phyloP scores from a whole-genome alignment of 2,329 filamentous ascomycete species.

The Verticillium nubilum region DNA sequence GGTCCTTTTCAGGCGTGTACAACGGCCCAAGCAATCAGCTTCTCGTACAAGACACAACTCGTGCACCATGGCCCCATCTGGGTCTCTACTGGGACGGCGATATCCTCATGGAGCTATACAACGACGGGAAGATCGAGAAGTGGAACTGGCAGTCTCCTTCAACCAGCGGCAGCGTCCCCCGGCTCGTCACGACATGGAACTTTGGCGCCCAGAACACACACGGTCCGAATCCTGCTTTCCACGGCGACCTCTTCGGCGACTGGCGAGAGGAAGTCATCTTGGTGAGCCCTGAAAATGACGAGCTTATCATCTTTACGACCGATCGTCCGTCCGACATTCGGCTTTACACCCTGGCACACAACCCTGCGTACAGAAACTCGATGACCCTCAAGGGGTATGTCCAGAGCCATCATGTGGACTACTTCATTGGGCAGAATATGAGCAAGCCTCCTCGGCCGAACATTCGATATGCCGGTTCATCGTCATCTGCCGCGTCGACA shows the following conservation, averaged over 20 bases:
- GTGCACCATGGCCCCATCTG: constrained; percentile 6
- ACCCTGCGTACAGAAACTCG: constrained; percentile 18
- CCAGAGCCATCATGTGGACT: constrained; percentile 17
- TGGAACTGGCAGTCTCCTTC: constrained; percentile 9
- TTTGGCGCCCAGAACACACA: constrained; percentile 3
- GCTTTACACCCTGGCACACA: constrained; percentile 17
- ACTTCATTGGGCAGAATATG: constrained; percentile 15
- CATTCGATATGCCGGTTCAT: constrained; percentile 3
- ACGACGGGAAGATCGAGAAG: constrained; percentile 17
- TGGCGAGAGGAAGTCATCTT: constrained; percentile 17
- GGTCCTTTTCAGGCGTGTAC: constrained; percentile 15
- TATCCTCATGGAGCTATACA: constrained; percentile 15
- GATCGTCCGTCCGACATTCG: constrained; percentile 12
- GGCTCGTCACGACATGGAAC: background rate
- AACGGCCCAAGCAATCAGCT: constrained; percentile 11
- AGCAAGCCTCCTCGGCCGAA: constrained; percentile 8
- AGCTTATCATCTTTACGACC: constrained; percentile 17
- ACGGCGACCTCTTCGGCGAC: constrained; percentile 15
- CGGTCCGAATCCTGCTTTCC: constrained; percentile 10
- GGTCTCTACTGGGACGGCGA: constrained; percentile 13
- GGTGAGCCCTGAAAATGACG: constrained; percentile 8
- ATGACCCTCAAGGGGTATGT: constrained; percentile 18
- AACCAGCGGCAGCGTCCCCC: background rate
- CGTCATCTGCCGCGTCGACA: background rate
- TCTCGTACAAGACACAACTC: background rate